Evolutionary conservation across 129 eudicot genomes (phyloP), one percentile per base, ranked within the genome.

Genomic region (Ambrosia trifida): DNA sequence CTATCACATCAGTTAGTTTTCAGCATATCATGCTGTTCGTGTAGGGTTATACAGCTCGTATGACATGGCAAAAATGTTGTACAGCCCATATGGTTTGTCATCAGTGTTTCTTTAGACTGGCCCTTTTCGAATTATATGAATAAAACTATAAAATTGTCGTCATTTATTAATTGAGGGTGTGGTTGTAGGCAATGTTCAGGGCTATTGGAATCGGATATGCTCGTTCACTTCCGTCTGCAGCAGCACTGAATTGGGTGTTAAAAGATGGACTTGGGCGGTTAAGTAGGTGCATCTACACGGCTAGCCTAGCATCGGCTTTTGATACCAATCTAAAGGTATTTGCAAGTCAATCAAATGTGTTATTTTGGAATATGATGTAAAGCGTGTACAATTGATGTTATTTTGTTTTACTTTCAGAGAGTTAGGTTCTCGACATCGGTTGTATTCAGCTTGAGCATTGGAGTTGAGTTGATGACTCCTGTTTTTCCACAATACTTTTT

Each of bases 211-310:
- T 93, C 62, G 98, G 98, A 43, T 83, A 87, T 63, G 81, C 88
- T 19, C 88, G 81, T 31, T 89, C 98, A 13, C 96, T 93, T 56
- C 92, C 98, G 14, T 89, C 96, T 43, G 98, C 98, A 43, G 98
- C 98, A 9, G 98, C 98, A 53, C 72, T 93, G 16, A 93, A 87
- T 75, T 93, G 98, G 98, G 96, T 93, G 73, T 77, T 93, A 80
- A 93, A 93, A 83, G 98, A 93, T 68, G 98, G 98, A 13, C 96
- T 93, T 54, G 98, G 98, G 62, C 77, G 98, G 69, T 64, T 93
- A 32, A 83, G 98, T 60, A 83, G 98, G 81, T 93, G 98, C 75
- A 83, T 93, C 64, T 93, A 93, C 84, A 93, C 95, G 14, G 98
- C 98, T 73, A 81, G 88, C 65, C 77, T 93, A 28, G 95, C 96